These are phyloP conservation scores for Eremothecium cymbalariae DNA, from an alignment of 1,139 yeast genomes.

Conservation along the genomic window DNA sequence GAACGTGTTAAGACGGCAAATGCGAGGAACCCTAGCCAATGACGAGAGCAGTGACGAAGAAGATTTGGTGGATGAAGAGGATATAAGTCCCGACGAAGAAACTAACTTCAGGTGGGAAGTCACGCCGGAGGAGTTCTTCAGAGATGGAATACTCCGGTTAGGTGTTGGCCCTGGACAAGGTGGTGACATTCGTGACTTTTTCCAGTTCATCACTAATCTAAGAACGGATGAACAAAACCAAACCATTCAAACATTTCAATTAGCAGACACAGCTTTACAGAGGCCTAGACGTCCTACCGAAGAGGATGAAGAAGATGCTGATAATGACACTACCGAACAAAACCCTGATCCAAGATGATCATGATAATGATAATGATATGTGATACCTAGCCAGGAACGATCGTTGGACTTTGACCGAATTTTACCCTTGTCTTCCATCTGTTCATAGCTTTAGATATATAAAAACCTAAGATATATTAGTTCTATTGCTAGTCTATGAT, in stretches of 20 bases:
- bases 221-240: slow-evolving; percentile 16
- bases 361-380: slow-evolving; percentile 11
- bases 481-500: no score
- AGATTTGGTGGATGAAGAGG: slow-evolving; percentile 18
- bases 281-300: slow-evolving; percentile 5
- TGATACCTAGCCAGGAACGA: no score
- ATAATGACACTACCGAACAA: slow-evolving; percentile 14
- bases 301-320: slow-evolving; percentile 16
- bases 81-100: slow-evolving; percentile 17
- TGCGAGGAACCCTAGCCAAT: slow-evolving; percentile 14
- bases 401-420: no score
- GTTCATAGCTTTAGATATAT: no score
- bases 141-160: slow-evolving; percentile 12
- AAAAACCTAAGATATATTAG: no score
- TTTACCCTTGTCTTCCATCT: no score
- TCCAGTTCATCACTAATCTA: slow-evolving; percentile 24
- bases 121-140: slow-evolving; percentile 13
- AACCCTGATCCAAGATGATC: slow-evolving; percentile 12
- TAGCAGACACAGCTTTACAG: slow-evolving; percentile 18
- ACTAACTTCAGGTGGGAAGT: slow-evolving; percentile 14
- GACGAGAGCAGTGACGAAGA: slow-evolving; percentile 17
- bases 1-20: slow-evolving; percentile 20
- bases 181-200: slow-evolving; percentile 24
- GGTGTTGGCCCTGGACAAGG: slow-evolving; percentile 18
- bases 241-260: slow-evolving; percentile 19